Conservation (phyloP, 305 asterid genomes). For the Fraxinus sp. region DNA sequence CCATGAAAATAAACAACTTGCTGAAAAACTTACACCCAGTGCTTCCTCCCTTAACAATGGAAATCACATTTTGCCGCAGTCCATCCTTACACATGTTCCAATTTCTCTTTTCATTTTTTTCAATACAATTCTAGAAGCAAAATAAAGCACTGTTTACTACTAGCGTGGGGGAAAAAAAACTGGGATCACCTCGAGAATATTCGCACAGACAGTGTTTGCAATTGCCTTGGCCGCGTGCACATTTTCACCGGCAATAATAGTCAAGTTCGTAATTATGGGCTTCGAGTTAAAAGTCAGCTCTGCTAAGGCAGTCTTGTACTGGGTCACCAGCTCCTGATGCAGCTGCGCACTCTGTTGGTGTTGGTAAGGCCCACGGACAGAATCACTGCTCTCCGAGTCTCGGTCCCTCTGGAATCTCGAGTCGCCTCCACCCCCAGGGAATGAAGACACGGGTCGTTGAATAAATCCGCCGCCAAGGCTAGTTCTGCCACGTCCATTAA, state of each 20-base stretch:
- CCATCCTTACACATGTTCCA: slow-evolving; percentile 23
- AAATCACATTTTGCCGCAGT: slow-evolving; percentile 23
- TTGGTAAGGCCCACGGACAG: slow-evolving; percentile 53
- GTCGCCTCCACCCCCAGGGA: slow-evolving; percentile 30
- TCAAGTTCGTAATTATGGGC: slow-evolving; percentile 85
- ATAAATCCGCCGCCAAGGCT: slow-evolving; percentile 24
- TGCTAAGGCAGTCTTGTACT: slow-evolving; percentile 75
- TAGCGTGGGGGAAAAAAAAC: slow-evolving; percentile 23
- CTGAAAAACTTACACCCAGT: background rate
- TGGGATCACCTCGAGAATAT: slow-evolving; percentile 83
- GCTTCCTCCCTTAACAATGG: slow-evolving; percentile 1
- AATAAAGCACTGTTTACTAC: slow-evolving; percentile 26
- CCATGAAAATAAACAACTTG: background rate
- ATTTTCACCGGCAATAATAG: slow-evolving; percentile 92
- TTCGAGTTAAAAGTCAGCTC: slow-evolving; percentile 85
- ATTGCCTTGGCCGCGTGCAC: slow-evolving; percentile 73
- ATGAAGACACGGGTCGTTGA: slow-evolving; percentile 41
- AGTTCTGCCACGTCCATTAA: slow-evolving; percentile 46
- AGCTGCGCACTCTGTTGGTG: slow-evolving; percentile 34
- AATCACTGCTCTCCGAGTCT: slow-evolving; percentile 49
- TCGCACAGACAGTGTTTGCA: slow-evolving; percentile 60
- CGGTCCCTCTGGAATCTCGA: slow-evolving; percentile 43
- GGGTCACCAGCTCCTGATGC: slow-evolving; percentile 70
- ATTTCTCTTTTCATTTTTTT: background rate
- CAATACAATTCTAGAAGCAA: slow-evolving; percentile 27